Conservation (phyloP, 2,329 filamentous ascomycete species). For the Microsporum canis region DNA sequence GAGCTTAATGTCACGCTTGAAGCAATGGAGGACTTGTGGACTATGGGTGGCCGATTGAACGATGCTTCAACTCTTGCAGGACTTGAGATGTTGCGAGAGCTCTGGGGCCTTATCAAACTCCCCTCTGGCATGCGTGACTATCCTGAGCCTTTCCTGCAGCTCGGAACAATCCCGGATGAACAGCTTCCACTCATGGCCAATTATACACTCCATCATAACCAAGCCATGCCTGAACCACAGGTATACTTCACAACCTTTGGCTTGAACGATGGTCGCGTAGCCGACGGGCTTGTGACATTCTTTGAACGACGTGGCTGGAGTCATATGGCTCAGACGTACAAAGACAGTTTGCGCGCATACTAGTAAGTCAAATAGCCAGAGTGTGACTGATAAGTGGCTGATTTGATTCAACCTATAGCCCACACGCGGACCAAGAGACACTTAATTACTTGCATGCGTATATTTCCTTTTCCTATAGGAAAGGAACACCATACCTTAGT, state of each 20-base stretch:
- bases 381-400: not conserved
- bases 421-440: slow-evolving; percentile 1
- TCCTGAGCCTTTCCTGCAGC: not conserved
- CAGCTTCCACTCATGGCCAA: slow-evolving; percentile 5
- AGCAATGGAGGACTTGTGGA: slow-evolving; percentile 14
- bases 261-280: not conserved
- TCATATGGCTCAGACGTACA: not conserved
- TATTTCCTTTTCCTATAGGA: slow-evolving; percentile 1
- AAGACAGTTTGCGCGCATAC: slow-evolving; percentile 13
- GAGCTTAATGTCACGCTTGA: slow-evolving; percentile 12
- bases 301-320: slow-evolving; percentile 2
- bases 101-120: slow-evolving; percentile 9
- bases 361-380: not conserved
- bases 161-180: slow-evolving; percentile 1
- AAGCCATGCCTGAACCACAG: slow-evolving; percentile 1
- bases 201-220: not conserved
- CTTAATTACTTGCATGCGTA: not conserved
- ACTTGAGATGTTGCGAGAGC: slow-evolving; percentile 12
- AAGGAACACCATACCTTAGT: not conserved
- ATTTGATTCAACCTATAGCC: not conserved
- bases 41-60: slow-evolving; percentile 13
- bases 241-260: not conserved
- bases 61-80: slow-evolving; percentile 10
- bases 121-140: not conserved
- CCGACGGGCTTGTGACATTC: not conserved